These are phyloP conservation scores for Dothistroma pini DNA, from an alignment of 2,329 filamentous ascomycete species.

Conservation along the genomic window DNA sequence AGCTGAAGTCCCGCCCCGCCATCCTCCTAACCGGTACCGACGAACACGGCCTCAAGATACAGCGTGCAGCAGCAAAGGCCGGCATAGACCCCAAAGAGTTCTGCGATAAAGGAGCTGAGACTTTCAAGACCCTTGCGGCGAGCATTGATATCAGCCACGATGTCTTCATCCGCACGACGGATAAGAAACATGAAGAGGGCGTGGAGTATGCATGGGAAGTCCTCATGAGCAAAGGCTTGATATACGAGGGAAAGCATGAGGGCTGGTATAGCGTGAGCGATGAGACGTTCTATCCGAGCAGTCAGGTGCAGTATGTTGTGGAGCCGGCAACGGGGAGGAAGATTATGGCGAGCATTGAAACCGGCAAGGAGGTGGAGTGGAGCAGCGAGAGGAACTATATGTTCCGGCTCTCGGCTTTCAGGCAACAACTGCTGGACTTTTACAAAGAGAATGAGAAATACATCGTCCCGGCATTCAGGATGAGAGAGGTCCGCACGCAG, in stretches of 20 bases:
- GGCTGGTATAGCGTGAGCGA: constrained; percentile 98
- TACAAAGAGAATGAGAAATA: constrained; percentile 75
- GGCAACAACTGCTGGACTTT: constrained; percentile 72
- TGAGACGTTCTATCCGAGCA: constrained; percentile 89
- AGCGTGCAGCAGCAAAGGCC: constrained; percentile 73
- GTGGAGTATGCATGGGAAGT: constrained; percentile 88
- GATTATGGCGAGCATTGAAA: constrained; percentile 73
- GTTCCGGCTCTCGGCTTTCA: constrained; percentile 81
- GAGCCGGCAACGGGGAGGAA: constrained; percentile 79
- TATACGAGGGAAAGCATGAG: constrained; percentile 41
- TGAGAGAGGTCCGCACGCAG: constrained; percentile 73
- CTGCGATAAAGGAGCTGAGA: constrained; percentile 77
- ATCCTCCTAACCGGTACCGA: constrained; percentile 88
- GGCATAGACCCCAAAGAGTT: constrained; percentile 74
- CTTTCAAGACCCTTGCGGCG: constrained; percentile 71
- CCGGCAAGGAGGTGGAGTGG: constrained; percentile 92
- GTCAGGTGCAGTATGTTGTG: constrained; percentile 67
- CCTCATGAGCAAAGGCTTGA: constrained; percentile 55
- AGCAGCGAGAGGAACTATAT: constrained; percentile 91
- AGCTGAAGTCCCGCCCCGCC: constrained; percentile 66
- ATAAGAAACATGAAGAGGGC: constrained; percentile 72
- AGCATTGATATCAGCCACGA: constrained; percentile 70
- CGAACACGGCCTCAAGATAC: constrained; percentile 97
- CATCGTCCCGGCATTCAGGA: constrained; percentile 67
- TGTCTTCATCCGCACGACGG: constrained; percentile 89